A percentile compares a stretch with the other conserved stretches of the same genome.
Conservation (phyloP, 164 flowering plant species). For the Chimonanthus salicifolius region DNA sequence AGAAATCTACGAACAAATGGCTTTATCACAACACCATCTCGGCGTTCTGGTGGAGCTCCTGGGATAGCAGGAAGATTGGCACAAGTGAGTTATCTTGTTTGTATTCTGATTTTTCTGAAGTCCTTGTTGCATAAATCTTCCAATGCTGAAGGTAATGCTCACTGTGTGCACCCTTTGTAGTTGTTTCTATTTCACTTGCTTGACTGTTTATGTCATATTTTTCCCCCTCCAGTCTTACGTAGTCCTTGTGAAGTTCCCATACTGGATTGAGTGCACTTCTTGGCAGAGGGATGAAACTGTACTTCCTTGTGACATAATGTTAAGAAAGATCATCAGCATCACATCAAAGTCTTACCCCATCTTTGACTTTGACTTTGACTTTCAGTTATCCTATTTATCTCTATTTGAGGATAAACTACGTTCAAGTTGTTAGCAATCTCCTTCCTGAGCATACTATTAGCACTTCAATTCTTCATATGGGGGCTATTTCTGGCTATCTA, state of each 20-base stretch:
- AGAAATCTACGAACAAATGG: conserved; percentile 69
- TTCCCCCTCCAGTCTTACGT: neutral
- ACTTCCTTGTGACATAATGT: too few species aligned
- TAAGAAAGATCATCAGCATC: too few species aligned
- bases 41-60: conserved; percentile 53
- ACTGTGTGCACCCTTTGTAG: neutral
- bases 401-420: too few species aligned
- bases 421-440: too few species aligned
- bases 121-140: conserved; percentile 4
- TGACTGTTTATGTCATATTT: neutral
- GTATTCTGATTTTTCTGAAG: neutral
- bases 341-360: too few species aligned
- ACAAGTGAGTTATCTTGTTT: conserved; percentile 27
- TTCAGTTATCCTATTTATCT: too few species aligned
- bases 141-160: neutral
- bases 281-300: too few species aligned
- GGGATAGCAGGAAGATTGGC: conserved; percentile 54
- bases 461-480: too few species aligned
- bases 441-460: too few species aligned
- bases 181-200: neutral
- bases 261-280: too few species aligned
- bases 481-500: too few species aligned
- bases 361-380: too few species aligned
- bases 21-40: conserved; percentile 54
- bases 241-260: neutral